A percentile compares a stretch with the other conserved stretches of the same genome.
phyloP scores from a whole-genome alignment of 352 stramenopile genomes.

The Phytophthora hybrid region DNA sequence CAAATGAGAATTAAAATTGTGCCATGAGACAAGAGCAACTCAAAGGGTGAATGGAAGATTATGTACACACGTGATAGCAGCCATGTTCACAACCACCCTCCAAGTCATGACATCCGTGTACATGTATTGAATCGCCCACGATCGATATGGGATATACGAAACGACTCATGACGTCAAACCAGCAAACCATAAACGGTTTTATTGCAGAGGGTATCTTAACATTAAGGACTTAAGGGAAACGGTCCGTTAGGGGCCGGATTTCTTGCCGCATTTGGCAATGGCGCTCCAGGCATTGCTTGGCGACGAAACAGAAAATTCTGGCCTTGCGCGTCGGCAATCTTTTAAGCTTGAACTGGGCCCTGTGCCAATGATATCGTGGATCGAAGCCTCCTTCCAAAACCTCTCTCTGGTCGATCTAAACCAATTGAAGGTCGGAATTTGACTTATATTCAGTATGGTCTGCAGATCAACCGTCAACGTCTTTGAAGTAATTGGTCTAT shows the following conservation, averaged over 20 bases:
- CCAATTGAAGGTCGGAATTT: neutral
- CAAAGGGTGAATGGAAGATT: too few relatives aligned
- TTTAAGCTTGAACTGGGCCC: neutral
- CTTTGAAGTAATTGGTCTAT: neutral
- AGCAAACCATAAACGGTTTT: too few relatives aligned
- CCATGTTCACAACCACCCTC: too few relatives aligned
- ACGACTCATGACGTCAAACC: too few relatives aligned
- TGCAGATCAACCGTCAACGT: neutral
- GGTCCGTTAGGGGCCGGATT: constrained; percentile 6
- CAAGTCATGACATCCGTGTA: too few relatives aligned
- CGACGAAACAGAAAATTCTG: constrained; percentile 2
- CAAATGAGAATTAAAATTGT: too few relatives aligned
- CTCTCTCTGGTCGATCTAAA: neutral
- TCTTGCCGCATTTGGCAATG: constrained; percentile 1
- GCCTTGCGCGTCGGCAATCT: constrained; percentile 1
- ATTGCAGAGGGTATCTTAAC: too few relatives aligned
- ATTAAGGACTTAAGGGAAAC: neutral
- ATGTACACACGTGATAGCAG: too few relatives aligned
- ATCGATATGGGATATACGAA: too few relatives aligned
- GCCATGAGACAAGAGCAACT: too few relatives aligned
- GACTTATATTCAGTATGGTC: constrained; percentile 9
- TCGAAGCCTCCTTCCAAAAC: neutral
- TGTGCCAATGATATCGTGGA: neutral
- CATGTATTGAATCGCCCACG: too few relatives aligned
- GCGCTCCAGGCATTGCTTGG: neutral